Base-by-base conservation (phyloP, 345 rosid genomes). In the Rubroshorea leprosula region DNA sequence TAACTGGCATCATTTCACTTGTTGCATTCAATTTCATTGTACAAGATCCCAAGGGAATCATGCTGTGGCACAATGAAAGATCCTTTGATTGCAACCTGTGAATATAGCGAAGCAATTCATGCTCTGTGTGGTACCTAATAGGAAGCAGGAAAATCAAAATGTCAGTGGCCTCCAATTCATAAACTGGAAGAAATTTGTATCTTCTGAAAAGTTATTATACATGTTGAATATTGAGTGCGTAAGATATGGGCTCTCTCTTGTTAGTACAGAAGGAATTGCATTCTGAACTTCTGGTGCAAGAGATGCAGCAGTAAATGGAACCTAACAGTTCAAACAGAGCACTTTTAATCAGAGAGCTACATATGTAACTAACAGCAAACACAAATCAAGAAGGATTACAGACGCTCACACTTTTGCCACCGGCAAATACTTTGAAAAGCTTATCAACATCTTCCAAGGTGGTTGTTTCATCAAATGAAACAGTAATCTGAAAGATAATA, bases 11-110 rank as follows among this genome's bases (percentile, higher is more conserved):
- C 99, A 93, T 93, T 76, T 93, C 99, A 51, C 86, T 70, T 25
- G 99, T 93, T 52, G 99, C 99, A 59, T 93, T 93, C 80, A 93
- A 62, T 75, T 93, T 93, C 99, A 90, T 90, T 0, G 99, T 93
- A 67, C 99, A 87, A 71, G 99, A 93, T 63, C 99, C 97, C 78
- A 93, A 65, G 4, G 99, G 96, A 77, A 93, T 93, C 99, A 93
- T 93, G 71, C 97, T 87, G 72, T 93, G 99, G 85, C 99, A 93
- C 67, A 87, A 70, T 45, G 99, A 93, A 57, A 93, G 89, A 83
- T 93, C 99, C 74, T 85, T 89, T 26, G 91, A 80, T 72, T 82
- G 84, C 57, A 93, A 74, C 76, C 65, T 76, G 68, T 90, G 79
- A 49, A 87, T 76, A 72, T 85, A 87, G 51, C 99, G 80, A 49